phyloP scores from a whole-genome alignment of 116 monocot genomes.

The Phalaenopsis hybrid region DNA sequence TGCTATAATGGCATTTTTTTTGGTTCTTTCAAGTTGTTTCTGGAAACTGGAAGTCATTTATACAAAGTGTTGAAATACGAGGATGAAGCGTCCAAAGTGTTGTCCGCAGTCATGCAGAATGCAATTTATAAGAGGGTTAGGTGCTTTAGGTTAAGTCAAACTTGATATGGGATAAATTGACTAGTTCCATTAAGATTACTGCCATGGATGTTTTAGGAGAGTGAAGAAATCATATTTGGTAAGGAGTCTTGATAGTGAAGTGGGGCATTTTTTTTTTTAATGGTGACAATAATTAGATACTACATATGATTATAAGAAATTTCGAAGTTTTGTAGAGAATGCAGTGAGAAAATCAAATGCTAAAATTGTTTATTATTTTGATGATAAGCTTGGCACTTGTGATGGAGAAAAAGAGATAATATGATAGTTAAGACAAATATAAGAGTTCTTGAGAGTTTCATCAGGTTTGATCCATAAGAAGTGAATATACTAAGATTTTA shows the following conservation, averaged over 20 bases:
- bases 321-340: too few relatives aligned
- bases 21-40: not conserved
- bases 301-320: not conserved
- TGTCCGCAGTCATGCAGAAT: not conserved
- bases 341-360: not conserved
- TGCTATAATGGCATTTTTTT: not conserved
- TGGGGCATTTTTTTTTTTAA: too few relatives aligned
- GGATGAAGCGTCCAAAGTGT: not conserved
- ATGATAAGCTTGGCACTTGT: not conserved
- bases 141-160: not conserved
- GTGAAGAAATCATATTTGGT: not conserved
- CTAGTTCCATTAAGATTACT: not conserved
- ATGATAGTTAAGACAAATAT: not conserved
- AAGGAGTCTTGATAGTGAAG: not conserved
- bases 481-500: not conserved
- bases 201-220: not conserved
- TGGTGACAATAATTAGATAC: not conserved
- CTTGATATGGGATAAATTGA: not conserved
- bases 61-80: not conserved
- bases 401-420: not conserved
- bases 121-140: not conserved
- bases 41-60: not conserved
- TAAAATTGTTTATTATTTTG: not conserved
- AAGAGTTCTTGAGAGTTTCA: not conserved
- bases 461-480: not conserved